Base-by-base conservation (phyloP, 2,329 filamentous ascomycete species). In the Lecanicillium sp. region DNA sequence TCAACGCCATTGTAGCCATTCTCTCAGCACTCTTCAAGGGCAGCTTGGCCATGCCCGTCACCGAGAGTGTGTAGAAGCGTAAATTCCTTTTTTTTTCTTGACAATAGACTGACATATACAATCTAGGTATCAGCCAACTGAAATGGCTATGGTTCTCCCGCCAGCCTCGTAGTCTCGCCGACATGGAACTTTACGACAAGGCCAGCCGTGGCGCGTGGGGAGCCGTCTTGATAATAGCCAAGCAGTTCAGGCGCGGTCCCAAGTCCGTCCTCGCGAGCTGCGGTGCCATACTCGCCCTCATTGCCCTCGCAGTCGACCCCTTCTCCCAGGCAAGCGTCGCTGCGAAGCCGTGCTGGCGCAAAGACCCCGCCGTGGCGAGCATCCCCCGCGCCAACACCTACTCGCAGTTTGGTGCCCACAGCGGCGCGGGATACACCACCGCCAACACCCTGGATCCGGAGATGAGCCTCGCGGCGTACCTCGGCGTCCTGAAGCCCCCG, bases 391-490 rank as follows among this genome's bases (percentile, higher is more conserved):
- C 26, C 23, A 30, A 32, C 24, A 43, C 21, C 14, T 43, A 30
- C 26, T 10, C 19, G 9, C 8, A 15, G 4, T 19, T 10, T 32
- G 40, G 26, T 14, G 19, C 7, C 14, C 37, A 27, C 12, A 26
- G 4, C 5, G 20, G 21, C 21, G 21, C 37, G 3, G 23, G 37
- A n/a, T n/a, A n/a, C 5, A 21, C 6, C 8, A 7, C 3, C 11
- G 37, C 14, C 11, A 7, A 39, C 5, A 21, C 9, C 4, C 24
- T 43, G 10, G 29, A 33, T 12, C n/a, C 40, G 17, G 8, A 8
- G 3, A 43, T 43, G 40, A 43, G 19, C 26, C 26, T 43, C n/a
- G 40, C 40, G 9, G 29, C 29, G 26, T 43, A 43, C n/a, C 14
- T 33, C 3, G 40, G 26, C 15, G 29, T 43, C 5, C 14, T 30